Base-by-base conservation (phyloP, 2,329 filamentous ascomycete genomes). In the Drechslera avenae region DNA sequence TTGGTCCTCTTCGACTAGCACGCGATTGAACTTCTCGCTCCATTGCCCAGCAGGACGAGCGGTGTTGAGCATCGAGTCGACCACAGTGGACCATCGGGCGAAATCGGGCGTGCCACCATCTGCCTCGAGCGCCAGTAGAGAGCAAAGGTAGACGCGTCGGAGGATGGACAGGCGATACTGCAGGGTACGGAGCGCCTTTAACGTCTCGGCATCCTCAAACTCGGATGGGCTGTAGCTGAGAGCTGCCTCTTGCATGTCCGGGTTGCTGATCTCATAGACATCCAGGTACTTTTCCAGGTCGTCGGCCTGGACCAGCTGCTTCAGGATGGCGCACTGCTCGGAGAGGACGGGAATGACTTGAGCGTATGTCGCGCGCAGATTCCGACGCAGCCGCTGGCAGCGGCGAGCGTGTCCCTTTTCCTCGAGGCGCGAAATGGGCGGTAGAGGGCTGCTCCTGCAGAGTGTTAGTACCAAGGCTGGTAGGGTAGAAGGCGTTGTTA, bases 251-350 rank as follows among this genome's bases (percentile, higher is more conserved):
- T 76, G 71, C 28, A 79, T 67, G 49, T 80, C 78, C 9, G 76
- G 73, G 14, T 74, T 70, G 52, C 69, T 78, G 47, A 81, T 75
- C 40, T 81, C 79, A 64, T 81, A 75, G n/a, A 80, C 73, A 67
- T 97, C 93, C 64, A 94, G 89, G 69, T 96, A 96, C 74, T 91
- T 94, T 63, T 96, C 91, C 35, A 99, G 77, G 66, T 96, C 90
- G 40, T 88, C 83, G 65, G 89, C 84, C 69, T 92, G 86, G 1
- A 92, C 85, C 47, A 96, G 85, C 1, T 83, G 83, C 67, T 87
- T 87, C 16, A 97, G 78, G 3, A 80, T 80, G 33, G 81, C 79
- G 56, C 86, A 88, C 10, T 88, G 86, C 59, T 89, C 84, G 45
- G 86, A 84, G 64, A 92, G 91, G 17, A 83, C 83, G 35, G 86